A percentile compares a stretch with the other conserved stretches of the same genome.
These are phyloP conservation scores for Triticum dicoccoides DNA, from an alignment of 176 grass and related monocot genomes.

Conservation along the genomic window DNA sequence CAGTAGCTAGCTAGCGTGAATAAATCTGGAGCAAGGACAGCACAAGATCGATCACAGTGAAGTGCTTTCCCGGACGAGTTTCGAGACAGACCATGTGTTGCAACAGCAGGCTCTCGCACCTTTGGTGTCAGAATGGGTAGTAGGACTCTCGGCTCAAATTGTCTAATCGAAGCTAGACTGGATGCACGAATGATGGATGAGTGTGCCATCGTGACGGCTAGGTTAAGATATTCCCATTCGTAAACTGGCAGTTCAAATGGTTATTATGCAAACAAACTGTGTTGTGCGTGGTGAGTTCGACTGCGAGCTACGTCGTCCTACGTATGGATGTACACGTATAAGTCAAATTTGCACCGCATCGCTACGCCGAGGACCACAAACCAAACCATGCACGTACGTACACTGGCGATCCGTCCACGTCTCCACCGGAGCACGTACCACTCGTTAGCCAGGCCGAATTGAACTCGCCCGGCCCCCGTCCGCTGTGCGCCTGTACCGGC, in stretches of 20 bases:
- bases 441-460: too few relatives aligned
- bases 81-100: conserved; percentile 24
- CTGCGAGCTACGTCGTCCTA: too few relatives aligned
- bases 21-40: background rate
- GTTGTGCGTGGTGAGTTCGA: too few relatives aligned
- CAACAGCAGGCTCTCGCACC: background rate
- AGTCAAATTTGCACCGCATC: too few relatives aligned
- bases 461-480: too few relatives aligned
- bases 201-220: background rate
- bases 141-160: background rate
- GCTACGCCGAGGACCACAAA: too few relatives aligned
- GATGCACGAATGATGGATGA: background rate
- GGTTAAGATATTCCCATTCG: background rate
- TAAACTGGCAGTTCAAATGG: too few relatives aligned
- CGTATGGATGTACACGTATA: too few relatives aligned
- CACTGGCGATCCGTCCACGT: too few relatives aligned
- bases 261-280: too few relatives aligned
- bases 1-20: background rate
- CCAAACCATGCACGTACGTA: too few relatives aligned
- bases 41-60: background rate
- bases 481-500: background rate
- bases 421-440: too few relatives aligned
- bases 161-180: background rate
- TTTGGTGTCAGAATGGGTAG: background rate
- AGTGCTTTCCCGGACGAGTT: background rate